Base-by-base conservation (phyloP, 2,329 filamentous ascomycete genomes). In the Graphiopsis chlorocephala region DNA sequence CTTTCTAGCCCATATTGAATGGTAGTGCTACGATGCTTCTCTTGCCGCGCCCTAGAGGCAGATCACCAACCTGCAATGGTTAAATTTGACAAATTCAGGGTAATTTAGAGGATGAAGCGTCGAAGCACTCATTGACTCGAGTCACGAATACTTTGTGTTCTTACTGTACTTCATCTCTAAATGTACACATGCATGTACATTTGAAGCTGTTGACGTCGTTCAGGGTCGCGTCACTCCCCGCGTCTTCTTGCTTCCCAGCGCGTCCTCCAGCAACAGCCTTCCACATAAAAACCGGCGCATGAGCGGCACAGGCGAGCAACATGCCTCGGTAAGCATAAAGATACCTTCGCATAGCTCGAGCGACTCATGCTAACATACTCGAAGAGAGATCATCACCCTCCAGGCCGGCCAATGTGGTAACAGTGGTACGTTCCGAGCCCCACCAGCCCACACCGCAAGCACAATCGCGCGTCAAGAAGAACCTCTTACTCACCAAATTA, bases 361-460 rank as follows among this genome's bases (percentile, higher is more conserved):
- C 11, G 31, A 25, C 29, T 10, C 53, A 42, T 57, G 50, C 64
- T 70, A 57, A 72, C 67, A 62, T 12, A 29, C 7, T 6, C 31
- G 1, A 72, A 97, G 95, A 81, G 95, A 99, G 86, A 99, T 99
- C 75, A 99, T 99, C 80, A 99, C 96, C 68, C 90, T 99, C 74
- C 95, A 99, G 82, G 94, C 96, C 70, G 95, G 95, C 86, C 95
- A 98, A 81, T 98, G 95, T 85, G 95, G 94, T 86, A 98, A 98
- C 83, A 97, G 93, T 87, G 94, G 93, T 97, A 78, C 84, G 91
- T 90, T 38, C 15, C 14, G n/a, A 63, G 45, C 63, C 38, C 52
- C 57, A 56, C 33, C 33, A n/a, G 28, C n/a, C 56, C 35, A 58
- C 66, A 53, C 50, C 62, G 63, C 35, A 56, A 29, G 26, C 50